Conservation (phyloP, 2,329 filamentous ascomycete genomes). For the Cladophialophora bantiana region DNA sequence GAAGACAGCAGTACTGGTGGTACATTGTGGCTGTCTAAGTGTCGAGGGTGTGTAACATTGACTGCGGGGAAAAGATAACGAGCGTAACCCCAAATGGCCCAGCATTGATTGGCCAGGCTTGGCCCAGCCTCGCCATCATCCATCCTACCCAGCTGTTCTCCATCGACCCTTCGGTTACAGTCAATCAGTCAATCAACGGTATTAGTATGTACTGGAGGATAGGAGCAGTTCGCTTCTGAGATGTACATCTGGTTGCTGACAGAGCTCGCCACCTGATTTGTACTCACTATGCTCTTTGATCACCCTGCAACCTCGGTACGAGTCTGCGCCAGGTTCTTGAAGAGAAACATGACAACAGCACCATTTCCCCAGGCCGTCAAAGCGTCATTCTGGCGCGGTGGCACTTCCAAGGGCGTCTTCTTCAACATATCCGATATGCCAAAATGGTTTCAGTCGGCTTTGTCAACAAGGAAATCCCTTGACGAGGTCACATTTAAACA, state of each 20-base stretch:
- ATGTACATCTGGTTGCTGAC: neutral
- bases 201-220: neutral
- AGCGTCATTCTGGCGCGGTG: slow-evolving; percentile 70
- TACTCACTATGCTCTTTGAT: neutral
- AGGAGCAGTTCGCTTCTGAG: neutral
- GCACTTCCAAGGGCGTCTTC: slow-evolving; percentile 73
- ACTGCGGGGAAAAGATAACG: neutral
- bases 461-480: neutral
- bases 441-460: slow-evolving; percentile 24
- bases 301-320: neutral
- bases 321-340: neutral
- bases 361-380: slow-evolving; percentile 24
- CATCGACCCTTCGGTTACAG: neutral
- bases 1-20: too few species aligned
- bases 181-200: neutral
- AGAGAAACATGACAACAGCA: slow-evolving; percentile 19
- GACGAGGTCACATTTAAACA: slow-evolving; percentile 16
- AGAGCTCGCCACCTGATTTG: neutral
- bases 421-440: slow-evolving; percentile 64
- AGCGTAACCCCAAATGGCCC: neutral
- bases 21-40: too few species aligned
- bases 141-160: neutral
- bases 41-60: neutral
- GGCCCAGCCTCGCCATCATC: neutral
- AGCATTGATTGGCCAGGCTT: slow-evolving; percentile 3